Conservation (phyloP, 2,329 filamentous ascomycete genomes). For the Neurospora crassa region DNA sequence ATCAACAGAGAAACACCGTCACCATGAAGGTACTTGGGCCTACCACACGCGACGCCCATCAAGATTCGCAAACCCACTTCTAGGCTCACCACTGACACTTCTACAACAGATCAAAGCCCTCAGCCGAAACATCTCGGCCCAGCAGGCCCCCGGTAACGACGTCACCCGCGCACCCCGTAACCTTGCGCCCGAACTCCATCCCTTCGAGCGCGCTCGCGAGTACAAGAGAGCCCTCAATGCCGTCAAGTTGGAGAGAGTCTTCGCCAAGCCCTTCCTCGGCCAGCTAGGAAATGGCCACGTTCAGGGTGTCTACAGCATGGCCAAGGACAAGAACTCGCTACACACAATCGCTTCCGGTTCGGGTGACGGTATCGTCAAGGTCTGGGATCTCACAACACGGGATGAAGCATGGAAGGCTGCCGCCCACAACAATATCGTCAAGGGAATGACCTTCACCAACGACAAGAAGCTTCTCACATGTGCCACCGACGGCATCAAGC, state of each 20-base stretch:
- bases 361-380: constrained; percentile 89
- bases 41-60: neutral
- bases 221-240: constrained; percentile 22
- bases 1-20: neutral
- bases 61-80: neutral
- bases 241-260: constrained; percentile 33
- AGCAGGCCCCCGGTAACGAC: constrained; percentile 22
- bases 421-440: constrained; percentile 90
- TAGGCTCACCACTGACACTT: neutral
- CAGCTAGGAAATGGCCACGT: constrained; percentile 87
- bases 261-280: constrained; percentile 58
- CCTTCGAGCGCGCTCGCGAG: constrained; percentile 21
- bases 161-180: constrained; percentile 22
- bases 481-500: constrained; percentile 76
- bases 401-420: constrained; percentile 65
- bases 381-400: constrained; percentile 48
- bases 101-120: constrained; percentile 23
- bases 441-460: constrained; percentile 80
- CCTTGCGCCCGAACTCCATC: constrained; percentile 21
- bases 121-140: constrained; percentile 20
- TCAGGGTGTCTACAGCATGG: constrained; percentile 76
- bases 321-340: constrained; percentile 67
- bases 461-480: constrained; percentile 81
- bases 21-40: neutral
- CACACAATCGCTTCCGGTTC: constrained; percentile 72